A percentile compares a stretch with the other conserved stretches of the same genome.
Evolutionary conservation across 225 moss, liverwort and hornwort genomes (phyloP).

Genomic region (Polytrichum formosum): DNA sequence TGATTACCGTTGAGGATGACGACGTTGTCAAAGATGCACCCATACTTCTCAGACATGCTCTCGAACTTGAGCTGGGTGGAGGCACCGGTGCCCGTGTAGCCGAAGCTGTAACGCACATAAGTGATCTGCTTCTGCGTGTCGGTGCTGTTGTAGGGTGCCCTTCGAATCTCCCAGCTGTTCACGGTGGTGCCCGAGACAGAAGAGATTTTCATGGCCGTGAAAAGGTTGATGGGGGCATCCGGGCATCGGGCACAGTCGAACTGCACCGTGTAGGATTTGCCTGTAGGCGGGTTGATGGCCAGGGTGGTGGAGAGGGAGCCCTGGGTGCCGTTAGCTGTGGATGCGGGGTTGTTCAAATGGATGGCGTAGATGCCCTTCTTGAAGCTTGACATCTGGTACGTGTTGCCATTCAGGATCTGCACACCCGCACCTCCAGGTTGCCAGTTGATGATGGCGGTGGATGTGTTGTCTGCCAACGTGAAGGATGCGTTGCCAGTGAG

Average conservation of each 20-base stretch:
- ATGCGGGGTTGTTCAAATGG: constrained; percentile 15
- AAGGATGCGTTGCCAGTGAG: constrained; percentile 6
- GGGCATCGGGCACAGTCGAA: constrained; percentile 13
- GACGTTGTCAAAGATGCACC: constrained; percentile 11
- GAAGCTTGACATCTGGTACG: not conserved
- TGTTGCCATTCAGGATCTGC: constrained; percentile 4
- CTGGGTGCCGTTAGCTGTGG: not conserved
- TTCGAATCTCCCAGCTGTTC: not conserved
- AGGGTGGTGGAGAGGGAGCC: constrained; percentile 5
- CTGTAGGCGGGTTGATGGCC: not conserved
- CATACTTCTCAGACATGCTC: constrained; percentile 19
- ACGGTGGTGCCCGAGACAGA: not conserved
- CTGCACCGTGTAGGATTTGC: constrained; percentile 6
- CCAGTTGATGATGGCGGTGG: constrained; percentile 9
- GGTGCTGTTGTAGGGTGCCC: constrained; percentile 7
- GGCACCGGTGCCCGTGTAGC: constrained; percentile 8
- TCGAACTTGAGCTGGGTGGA: constrained; percentile 8
- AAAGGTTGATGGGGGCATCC: constrained; percentile 3
- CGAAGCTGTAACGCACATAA: not conserved
- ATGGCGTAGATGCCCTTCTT: not conserved
- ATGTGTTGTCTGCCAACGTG: constrained; percentile 5
- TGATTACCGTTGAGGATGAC: constrained; percentile 13
- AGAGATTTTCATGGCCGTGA: constrained; percentile 7
- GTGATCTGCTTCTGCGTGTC: constrained; percentile 9
- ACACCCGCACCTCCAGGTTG: constrained; percentile 3